phyloP scores from a whole-genome alignment of 371 early-diverging fungal species.

The Rhizopus stolonifer region DNA sequence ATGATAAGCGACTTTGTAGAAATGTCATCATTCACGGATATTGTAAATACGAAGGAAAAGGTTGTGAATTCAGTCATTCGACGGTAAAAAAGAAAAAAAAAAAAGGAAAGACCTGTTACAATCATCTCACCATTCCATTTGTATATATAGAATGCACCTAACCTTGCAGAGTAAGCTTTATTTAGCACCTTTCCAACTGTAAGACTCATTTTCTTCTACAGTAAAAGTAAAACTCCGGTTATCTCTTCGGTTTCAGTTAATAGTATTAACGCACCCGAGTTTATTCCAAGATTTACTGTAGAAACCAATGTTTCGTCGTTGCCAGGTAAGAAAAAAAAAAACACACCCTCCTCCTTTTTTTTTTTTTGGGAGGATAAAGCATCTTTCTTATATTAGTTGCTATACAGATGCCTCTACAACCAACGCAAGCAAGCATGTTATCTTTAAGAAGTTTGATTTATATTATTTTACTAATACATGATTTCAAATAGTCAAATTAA shows the following conservation, averaged over 20 bases:
- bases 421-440: too few species aligned
- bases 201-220: background rate
- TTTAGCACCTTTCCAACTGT: background rate
- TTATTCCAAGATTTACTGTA: constrained; percentile 56
- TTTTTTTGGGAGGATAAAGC: background rate
- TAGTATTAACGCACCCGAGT: constrained; percentile 65
- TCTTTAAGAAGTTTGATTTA: too few species aligned
- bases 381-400: background rate
- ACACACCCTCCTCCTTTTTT: background rate
- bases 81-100: constrained; percentile 34
- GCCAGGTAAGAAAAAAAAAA: background rate
- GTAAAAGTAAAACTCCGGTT: constrained; percentile 57
- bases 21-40: constrained; percentile 85
- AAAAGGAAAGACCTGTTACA: too few species aligned
- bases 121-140: constrained; percentile 1
- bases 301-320: background rate
- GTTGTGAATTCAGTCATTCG: constrained; percentile 84
- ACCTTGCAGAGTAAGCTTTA: constrained; percentile 58
- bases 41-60: constrained; percentile 85
- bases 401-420: too few species aligned
- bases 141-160: constrained; percentile 31
- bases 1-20: constrained; percentile 65
- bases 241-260: constrained; percentile 58
- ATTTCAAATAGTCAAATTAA: background rate
- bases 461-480: background rate